These are phyloP conservation scores for Lactifluus pinguis DNA, from an alignment of 768 basidiomycete genomes.

Conservation along the genomic window DNA sequence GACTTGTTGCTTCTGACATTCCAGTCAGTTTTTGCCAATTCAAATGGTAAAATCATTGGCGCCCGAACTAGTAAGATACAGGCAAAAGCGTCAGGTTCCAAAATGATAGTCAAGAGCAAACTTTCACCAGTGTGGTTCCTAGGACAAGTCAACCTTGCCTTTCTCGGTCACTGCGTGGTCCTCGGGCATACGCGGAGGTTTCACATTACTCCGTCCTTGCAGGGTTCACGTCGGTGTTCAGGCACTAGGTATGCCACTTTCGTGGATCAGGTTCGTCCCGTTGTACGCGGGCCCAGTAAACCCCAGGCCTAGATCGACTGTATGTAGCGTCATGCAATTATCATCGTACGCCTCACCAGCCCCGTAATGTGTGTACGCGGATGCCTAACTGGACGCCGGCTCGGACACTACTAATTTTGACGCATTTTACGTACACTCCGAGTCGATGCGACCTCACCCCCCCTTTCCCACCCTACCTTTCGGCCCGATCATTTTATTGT, in stretches of 20 bases:
- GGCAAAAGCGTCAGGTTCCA: conserved; percentile 33
- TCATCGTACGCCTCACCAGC: conserved; percentile 27
- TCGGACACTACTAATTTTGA: conserved; percentile 32
- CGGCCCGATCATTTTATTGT: conserved; percentile 25
- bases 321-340: conserved; percentile 21
- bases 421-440: conserved; percentile 33
- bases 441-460: conserved; percentile 32
- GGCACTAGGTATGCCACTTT: conserved; percentile 29
- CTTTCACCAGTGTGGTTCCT: conserved; percentile 33
- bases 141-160: conserved; percentile 35
- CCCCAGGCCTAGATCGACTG: conserved; percentile 11
- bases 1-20: conserved; percentile 33
- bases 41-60: conserved; percentile 39
- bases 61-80: conserved; percentile 36
- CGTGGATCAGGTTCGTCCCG: conserved; percentile 29
- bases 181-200: neutral
- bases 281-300: conserved; percentile 27
- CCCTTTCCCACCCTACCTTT: conserved; percentile 16
- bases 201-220: neutral
- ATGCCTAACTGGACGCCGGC: conserved; percentile 28
- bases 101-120: conserved; percentile 24
- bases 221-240: conserved; percentile 32
- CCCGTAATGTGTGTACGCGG: conserved; percentile 34
- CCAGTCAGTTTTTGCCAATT: conserved; percentile 32
- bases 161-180: conserved; percentile 30